A percentile compares a stretch with the other conserved stretches of the same genome.
These are phyloP conservation scores for Saccharomycopsis selenospora DNA, from an alignment of 805 yeast genomes.

Conservation along the genomic window DNA sequence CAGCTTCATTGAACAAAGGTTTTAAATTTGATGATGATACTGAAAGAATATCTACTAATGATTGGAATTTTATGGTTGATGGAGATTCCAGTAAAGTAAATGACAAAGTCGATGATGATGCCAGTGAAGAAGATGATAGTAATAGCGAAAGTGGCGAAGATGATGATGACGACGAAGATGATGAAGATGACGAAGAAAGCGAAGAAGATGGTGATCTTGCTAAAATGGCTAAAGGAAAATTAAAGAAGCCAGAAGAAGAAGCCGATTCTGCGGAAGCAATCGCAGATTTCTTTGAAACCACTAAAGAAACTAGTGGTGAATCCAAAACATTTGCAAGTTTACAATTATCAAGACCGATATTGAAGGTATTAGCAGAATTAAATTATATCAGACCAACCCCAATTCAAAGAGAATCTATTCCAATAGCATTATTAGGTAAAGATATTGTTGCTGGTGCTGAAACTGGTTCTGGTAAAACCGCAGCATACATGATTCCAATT, in stretches of 20 bases:
- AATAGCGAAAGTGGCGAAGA: slow-evolving; percentile 5
- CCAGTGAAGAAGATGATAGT: slow-evolving; percentile 13
- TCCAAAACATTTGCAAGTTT: slow-evolving; percentile 68
- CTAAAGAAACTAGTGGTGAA: slow-evolving; percentile 35
- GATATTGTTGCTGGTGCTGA: slow-evolving; percentile 99
- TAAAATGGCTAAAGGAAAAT: slow-evolving; percentile 17
- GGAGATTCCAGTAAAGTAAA: slow-evolving; percentile 20
- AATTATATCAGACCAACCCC: slow-evolving; percentile 91
- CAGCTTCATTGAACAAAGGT: slow-evolving; percentile 54
- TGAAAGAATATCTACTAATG: slow-evolving; percentile 47
- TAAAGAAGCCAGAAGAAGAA: slow-evolving; percentile 30
- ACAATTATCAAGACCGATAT: slow-evolving; percentile 81
- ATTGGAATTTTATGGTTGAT: slow-evolving; percentile 77
- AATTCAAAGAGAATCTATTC: slow-evolving; percentile 88
- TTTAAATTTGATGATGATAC: slow-evolving; percentile 63
- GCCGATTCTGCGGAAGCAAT: slow-evolving; percentile 77
- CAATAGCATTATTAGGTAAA: slow-evolving; percentile 87
- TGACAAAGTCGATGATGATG: slow-evolving; percentile 9
- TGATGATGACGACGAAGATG: slow-evolving; percentile 9
- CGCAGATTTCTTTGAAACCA: slow-evolving; percentile 65
- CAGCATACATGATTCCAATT: slow-evolving; percentile 94
- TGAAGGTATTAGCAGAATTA: slow-evolving; percentile 71
- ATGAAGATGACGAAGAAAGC: slow-evolving; percentile 14
- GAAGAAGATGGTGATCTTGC: slow-evolving; percentile 21
- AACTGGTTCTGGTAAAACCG: slow-evolving; percentile 99